A percentile compares a stretch with the other conserved stretches of the same genome.
phyloP scores from a whole-genome alignment of 768 basidiomycete species.

The Coprinopsis marcescibilis region DNA sequence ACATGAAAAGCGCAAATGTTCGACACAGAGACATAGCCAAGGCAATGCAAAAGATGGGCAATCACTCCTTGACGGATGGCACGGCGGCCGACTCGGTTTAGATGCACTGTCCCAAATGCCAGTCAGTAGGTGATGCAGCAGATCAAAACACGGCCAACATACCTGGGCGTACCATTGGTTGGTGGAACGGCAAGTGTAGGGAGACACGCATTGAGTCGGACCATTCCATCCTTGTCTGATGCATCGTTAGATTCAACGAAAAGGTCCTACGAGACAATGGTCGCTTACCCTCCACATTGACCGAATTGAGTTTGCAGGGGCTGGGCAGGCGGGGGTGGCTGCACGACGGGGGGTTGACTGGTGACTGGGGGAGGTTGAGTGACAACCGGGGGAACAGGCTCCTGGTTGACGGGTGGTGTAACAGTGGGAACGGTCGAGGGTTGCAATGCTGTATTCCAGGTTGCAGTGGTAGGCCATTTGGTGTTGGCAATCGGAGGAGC shows the following conservation, averaged over 20 bases:
- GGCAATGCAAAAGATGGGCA: too few relatives aligned
- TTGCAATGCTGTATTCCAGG: slow-evolving; percentile 44
- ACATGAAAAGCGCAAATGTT: too few relatives aligned
- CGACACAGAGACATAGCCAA: too few relatives aligned
- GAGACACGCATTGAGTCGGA: background rate
- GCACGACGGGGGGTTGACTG: slow-evolving; percentile 16
- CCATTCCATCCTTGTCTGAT: background rate
- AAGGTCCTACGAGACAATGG: background rate
- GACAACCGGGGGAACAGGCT: slow-evolving; percentile 1
- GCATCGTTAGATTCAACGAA: background rate
- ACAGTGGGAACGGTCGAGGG: slow-evolving; percentile 40
- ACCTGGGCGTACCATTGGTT: slow-evolving; percentile 1
- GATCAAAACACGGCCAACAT: background rate
- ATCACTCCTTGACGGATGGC: too few relatives aligned
- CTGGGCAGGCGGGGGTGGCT: slow-evolving; percentile 24
- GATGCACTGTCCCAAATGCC: too few relatives aligned
- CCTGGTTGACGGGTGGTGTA: slow-evolving; percentile 14
- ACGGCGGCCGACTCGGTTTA: too few relatives aligned
- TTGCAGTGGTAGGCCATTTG: slow-evolving; percentile 40
- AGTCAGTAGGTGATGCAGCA: too few relatives aligned
- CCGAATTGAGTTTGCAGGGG: slow-evolving; percentile 41
- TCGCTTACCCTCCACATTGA: slow-evolving; percentile 41
- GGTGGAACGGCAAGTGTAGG: background rate
- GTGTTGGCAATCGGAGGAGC: slow-evolving; percentile 37
- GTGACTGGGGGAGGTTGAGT: slow-evolving; percentile 19